A percentile compares a stretch with the other conserved stretches of the same genome.
phyloP scores from a whole-genome alignment of 768 basidiomycete genomes.

The Jaapia argillacea region DNA sequence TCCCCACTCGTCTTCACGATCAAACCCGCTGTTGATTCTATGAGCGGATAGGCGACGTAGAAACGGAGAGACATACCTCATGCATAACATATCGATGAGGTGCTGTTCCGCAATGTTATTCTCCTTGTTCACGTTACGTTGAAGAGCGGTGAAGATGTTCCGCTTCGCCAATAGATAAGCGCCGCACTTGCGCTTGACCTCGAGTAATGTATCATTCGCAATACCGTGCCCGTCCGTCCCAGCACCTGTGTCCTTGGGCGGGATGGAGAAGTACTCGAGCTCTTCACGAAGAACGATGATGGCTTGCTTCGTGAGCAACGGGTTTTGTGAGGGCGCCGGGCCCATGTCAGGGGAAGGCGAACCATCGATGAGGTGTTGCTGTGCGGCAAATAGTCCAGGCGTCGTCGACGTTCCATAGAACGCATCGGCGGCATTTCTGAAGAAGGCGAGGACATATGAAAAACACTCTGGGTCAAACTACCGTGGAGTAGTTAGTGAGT shows the following conservation, averaged over 20 bases:
- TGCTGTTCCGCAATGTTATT: conserved; percentile 99
- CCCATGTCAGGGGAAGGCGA: conserved; percentile 47
- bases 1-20: conserved; percentile 97
- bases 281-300: conserved; percentile 98
- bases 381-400: conserved; percentile 69
- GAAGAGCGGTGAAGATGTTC: conserved; percentile 94
- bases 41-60: conserved; percentile 2
- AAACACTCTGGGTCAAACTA: conserved; percentile 98
- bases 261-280: conserved; percentile 96
- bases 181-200: conserved; percentile 81
- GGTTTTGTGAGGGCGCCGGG: conserved; percentile 72
- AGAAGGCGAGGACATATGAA: conserved; percentile 88
- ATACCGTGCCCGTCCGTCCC: conserved; percentile 69
- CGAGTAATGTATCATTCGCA: conserved; percentile 68
- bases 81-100: conserved; percentile 99
- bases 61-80: conserved; percentile 59
- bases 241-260: conserved; percentile 54
- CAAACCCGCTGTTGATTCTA: conserved; percentile 63
- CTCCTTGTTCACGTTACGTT: conserved; percentile 98
- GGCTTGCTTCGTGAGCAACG: conserved; percentile 89
- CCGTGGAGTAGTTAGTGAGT: conserved; percentile 7
- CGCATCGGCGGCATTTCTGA: conserved; percentile 73
- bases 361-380: conserved; percentile 69
- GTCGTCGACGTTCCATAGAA: conserved; percentile 81
- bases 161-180: conserved; percentile 79